Evolutionary conservation across 1,284 basidiomycete genomes (phyloP).

Genomic region (Malassezia caprae): DNA sequence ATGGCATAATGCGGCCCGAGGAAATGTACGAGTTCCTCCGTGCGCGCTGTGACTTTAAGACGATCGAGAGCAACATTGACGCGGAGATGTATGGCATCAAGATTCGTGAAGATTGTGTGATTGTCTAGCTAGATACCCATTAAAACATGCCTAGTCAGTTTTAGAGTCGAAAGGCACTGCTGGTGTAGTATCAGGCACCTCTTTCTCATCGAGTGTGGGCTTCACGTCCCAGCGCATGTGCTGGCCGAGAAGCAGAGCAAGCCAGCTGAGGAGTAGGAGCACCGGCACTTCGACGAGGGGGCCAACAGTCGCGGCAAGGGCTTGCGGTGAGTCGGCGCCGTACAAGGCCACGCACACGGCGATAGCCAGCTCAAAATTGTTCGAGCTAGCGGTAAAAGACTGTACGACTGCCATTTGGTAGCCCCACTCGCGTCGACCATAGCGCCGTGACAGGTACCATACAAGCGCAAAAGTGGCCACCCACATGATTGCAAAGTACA

Average conservation of each 20-base stretch:
- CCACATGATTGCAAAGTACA: conserved; percentile 73
- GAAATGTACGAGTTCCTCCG: conserved; percentile 50
- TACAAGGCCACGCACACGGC: conserved; percentile 70
- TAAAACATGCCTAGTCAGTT: background rate
- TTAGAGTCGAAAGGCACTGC: background rate
- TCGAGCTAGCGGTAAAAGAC: conserved; percentile 53
- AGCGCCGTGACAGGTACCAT: conserved; percentile 26
- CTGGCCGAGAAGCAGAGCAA: conserved; percentile 55
- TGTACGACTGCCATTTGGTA: conserved; percentile 49
- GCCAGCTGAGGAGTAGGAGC: conserved; percentile 62
- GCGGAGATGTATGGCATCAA: conserved; percentile 48
- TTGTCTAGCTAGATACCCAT: conserved; percentile 20
- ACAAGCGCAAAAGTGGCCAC: conserved; percentile 57
- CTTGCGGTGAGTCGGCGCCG: conserved; percentile 29
- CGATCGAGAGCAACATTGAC: conserved; percentile 41
- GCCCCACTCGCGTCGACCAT: conserved; percentile 35
- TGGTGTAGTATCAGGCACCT: background rate
- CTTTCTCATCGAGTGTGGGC: background rate
- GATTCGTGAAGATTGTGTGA: conserved; percentile 31
- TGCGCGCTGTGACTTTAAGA: conserved; percentile 34
- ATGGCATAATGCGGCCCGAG: conserved; percentile 78
- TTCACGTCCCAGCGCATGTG: conserved; percentile 22
- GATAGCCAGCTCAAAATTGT: conserved; percentile 60
- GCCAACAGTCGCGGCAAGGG: conserved; percentile 29
- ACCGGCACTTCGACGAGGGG: conserved; percentile 55